These are phyloP conservation scores for Lachnellula subtilissima DNA, from an alignment of 2,329 filamentous ascomycete species.

Conservation along the genomic window DNA sequence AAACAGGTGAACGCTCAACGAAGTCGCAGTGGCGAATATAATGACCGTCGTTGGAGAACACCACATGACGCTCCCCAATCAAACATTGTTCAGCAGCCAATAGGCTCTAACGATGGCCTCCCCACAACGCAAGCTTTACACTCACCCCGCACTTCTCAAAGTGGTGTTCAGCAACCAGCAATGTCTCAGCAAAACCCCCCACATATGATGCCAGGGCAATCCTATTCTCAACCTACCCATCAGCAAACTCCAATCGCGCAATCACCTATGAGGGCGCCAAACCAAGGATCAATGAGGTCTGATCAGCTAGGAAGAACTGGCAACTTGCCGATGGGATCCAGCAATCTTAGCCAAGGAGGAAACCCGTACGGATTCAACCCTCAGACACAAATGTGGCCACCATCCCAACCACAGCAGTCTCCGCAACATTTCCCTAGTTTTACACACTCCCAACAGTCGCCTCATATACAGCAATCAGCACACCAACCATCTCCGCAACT, in stretches of 20 bases:
- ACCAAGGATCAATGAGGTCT: slow-evolving; percentile 50
- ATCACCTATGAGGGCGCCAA: slow-evolving; percentile 67
- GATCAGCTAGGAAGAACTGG: slow-evolving; percentile 64
- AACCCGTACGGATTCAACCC: slow-evolving; percentile 57
- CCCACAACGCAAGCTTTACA: slow-evolving; percentile 51
- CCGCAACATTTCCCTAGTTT: slow-evolving; percentile 52
- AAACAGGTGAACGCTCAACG: slow-evolving; percentile 77
- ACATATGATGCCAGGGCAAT: slow-evolving; percentile 43
- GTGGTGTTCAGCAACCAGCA: slow-evolving; percentile 49
- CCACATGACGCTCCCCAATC: slow-evolving; percentile 70
- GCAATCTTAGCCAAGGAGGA: slow-evolving; percentile 44
- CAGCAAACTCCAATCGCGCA: slow-evolving; percentile 68
- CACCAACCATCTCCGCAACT: slow-evolving; percentile 56
- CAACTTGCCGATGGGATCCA: slow-evolving; percentile 50
- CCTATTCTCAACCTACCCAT: slow-evolving; percentile 69
- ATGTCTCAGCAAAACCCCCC: slow-evolving; percentile 39
- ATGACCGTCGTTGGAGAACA: slow-evolving; percentile 76
- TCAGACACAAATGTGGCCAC: slow-evolving; percentile 59
- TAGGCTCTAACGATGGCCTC: slow-evolving; percentile 39
- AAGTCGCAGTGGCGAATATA: slow-evolving; percentile 70
- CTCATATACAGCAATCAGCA: slow-evolving; percentile 41
- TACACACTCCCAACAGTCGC: slow-evolving; percentile 41
- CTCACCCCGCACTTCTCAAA: slow-evolving; percentile 53
- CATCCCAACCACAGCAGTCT: slow-evolving; percentile 56
- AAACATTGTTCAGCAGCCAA: slow-evolving; percentile 32